Base-by-base conservation (phyloP, 2,329 filamentous ascomycete species). In the Parastagonospora nodorum region DNA sequence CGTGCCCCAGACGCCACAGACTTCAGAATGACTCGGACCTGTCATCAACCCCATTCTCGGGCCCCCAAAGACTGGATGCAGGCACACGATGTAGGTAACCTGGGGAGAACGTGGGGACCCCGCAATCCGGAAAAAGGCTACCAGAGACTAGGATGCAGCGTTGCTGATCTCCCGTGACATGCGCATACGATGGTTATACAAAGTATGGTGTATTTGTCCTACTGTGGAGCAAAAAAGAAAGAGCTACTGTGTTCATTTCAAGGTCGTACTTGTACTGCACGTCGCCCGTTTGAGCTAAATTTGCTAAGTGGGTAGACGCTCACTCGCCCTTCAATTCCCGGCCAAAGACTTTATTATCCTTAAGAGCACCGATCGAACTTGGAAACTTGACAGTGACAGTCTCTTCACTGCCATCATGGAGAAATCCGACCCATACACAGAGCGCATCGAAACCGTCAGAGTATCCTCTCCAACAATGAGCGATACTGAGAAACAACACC, bases 71-170 rank as follows among this genome's bases (percentile, higher is more conserved):
- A 11, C 41, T 43, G 31, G 41, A 28, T 7, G 6, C 16, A 16
- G 8, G 9, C 37, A 28, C 37, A 10, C 15, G 37, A 27, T 10
- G 19, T 27, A 19, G 30, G 11, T 14, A 14, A 6, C 11, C 42
- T 44, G 42, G 42, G 42, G 32, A 28, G 9, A 29, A 28, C 19
- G 42, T 37, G 42, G 42, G 32, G 42, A 44, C 42, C 42, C 42
- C 42, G 42, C 42, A 44, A 27, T 19, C n/a, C 42, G 42, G 42
- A 44, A 44, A 44, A 44, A 6, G 32, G 32, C 42, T 44, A 37
- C 42, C 42, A 44, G 19, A 44, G n/a, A 12, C 31, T 27, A 35
- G 42, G 27, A n/a, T n/a, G 31, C 30, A 36, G 14, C 30, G 24
- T 44, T 30, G 42, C 42, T 28, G 19, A 30, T 36, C 32, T 29